Evolutionary conservation across 306 rosid genomes (phyloP), one percentile per base, ranked within the genome.

Genomic region (Lathyrus oleraceus): DNA sequence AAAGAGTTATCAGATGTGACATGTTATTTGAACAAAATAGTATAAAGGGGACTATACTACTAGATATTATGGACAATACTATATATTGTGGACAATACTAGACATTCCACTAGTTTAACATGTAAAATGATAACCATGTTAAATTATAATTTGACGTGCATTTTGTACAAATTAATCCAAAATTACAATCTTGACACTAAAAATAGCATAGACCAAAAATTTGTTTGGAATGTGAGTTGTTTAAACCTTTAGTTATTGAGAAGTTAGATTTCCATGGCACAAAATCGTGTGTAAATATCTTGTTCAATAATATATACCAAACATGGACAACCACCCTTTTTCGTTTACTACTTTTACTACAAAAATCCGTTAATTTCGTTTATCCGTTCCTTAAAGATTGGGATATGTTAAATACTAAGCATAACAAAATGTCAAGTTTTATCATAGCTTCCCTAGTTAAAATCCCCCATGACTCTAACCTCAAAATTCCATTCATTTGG

Each of bases 271-370:
- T 38, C 32, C 15, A 23, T 35, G 64, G 70, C 27, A 17, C 16
- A 76, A 61, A 76, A 17, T 14, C 4, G 14, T 38, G 8, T 67
- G 3, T 6, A 36, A 51, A 61, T 13, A 69, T 61, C 2, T 23
- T 59, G 12, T 61, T 10, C 2, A 11, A 19, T 1, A 10, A 17
- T 71, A 36, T 16, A 8, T 23, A 27, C 35, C 35, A 68, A 62
- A 68, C 38, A 15, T 43, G 89, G 84, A 70, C 57, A 48, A 4
- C 47, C 90, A 67, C 53, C 59, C 67, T 21, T 75, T 67, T n/a
- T 48, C 42, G 20, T 76, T 73, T 67, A 76, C 67, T 21, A 77
- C 39, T 48, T 74, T 72, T 7, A 4, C 65, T 78, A 86, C 19
- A 60, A 66, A 81, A 75, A 39, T 54, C 28, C 56, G 61, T 52